phyloP scores from a whole-genome alignment of 2,329 filamentous ascomycete species.

The Raffaelea arxii region DNA sequence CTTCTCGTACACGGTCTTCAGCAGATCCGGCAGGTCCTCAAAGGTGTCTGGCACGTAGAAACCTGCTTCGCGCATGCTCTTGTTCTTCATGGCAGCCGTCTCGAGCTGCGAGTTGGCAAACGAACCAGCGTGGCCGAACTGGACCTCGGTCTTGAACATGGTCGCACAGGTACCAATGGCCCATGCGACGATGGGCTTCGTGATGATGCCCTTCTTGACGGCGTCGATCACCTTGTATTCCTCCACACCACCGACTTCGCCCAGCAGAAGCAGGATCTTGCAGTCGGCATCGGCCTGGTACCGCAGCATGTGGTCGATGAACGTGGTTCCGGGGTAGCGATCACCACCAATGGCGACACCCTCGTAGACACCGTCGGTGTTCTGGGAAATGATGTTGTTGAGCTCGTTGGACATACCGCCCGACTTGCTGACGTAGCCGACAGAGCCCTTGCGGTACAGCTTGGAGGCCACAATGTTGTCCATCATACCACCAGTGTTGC shows the following conservation, averaged over 20 bases:
- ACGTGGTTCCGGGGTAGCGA: slow-evolving; percentile 96
- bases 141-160: slow-evolving; percentile 99
- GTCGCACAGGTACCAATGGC: slow-evolving; percentile 97
- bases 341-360: slow-evolving; percentile 99
- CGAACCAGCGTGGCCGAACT: slow-evolving; percentile 97
- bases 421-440: slow-evolving; percentile 99
- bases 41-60: slow-evolving; percentile 94
- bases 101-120: slow-evolving; percentile 99
- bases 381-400: slow-evolving; percentile 98
- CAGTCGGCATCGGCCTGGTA: slow-evolving; percentile 95
- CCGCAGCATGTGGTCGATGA: slow-evolving; percentile 95
- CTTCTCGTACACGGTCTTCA: slow-evolving; percentile 78
- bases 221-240: slow-evolving; percentile 99
- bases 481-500: slow-evolving; percentile 99
- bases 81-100: slow-evolving; percentile 94
- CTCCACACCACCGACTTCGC: slow-evolving; percentile 98
- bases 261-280: slow-evolving; percentile 93
- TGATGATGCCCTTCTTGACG: slow-evolving; percentile 87
- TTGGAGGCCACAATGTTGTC: slow-evolving; percentile 99
- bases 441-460: slow-evolving; percentile 98
- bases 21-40: slow-evolving; percentile 76
- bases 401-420: slow-evolving; percentile 99
- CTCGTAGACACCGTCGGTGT: slow-evolving; percentile 96
- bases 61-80: slow-evolving; percentile 89
- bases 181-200: slow-evolving; percentile 98